Conservation (phyloP, 352 stramenopile genomes). For the Phytophthora sp. region DNA sequence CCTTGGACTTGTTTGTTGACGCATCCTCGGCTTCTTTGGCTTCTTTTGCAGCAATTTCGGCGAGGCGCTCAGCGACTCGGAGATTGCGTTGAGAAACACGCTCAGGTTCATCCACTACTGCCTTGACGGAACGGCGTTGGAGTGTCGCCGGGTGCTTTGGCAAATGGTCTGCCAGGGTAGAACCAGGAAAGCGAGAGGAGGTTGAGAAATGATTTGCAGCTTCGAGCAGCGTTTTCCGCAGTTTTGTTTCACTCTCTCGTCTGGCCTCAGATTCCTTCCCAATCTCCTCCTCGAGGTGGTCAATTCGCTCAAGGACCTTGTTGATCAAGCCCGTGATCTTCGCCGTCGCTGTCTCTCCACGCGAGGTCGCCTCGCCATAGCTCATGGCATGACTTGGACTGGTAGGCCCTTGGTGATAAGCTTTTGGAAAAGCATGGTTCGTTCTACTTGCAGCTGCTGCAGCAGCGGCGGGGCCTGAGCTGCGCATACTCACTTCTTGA, state of each 20-base stretch:
- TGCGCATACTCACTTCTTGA: slow-evolving; percentile 66
- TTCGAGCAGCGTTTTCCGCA: slow-evolving; percentile 36
- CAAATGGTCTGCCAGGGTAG: neutral
- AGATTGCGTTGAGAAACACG: slow-evolving; percentile 70
- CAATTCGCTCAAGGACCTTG: slow-evolving; percentile 59
- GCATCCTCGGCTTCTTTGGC: neutral
- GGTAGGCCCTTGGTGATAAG: neutral
- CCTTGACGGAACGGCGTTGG: slow-evolving; percentile 1
- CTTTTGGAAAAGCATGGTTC: neutral
- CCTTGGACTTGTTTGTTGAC: no score
- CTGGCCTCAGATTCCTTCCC: slow-evolving; percentile 54
- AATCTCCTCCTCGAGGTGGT: slow-evolving; percentile 54
- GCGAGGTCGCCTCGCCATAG: slow-evolving; percentile 22
- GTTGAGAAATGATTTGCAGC: slow-evolving; percentile 11
- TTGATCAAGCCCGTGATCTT: slow-evolving; percentile 47
- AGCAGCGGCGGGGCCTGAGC: slow-evolving; percentile 14
- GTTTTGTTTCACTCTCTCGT: slow-evolving; percentile 54
- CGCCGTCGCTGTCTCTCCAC: slow-evolving; percentile 10
- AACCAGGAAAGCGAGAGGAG: slow-evolving; percentile 1
- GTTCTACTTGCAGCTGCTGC: slow-evolving; percentile 18
- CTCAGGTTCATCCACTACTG: slow-evolving; percentile 62
- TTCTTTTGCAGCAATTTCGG: slow-evolving; percentile 15
- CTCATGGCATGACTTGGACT: slow-evolving; percentile 17
- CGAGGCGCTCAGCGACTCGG: slow-evolving; percentile 20
- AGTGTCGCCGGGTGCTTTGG: slow-evolving; percentile 18